Conservation (phyloP, 2,329 filamentous ascomycete genomes). For the Ophiocordyceps polyrhachis-furcata region DNA sequence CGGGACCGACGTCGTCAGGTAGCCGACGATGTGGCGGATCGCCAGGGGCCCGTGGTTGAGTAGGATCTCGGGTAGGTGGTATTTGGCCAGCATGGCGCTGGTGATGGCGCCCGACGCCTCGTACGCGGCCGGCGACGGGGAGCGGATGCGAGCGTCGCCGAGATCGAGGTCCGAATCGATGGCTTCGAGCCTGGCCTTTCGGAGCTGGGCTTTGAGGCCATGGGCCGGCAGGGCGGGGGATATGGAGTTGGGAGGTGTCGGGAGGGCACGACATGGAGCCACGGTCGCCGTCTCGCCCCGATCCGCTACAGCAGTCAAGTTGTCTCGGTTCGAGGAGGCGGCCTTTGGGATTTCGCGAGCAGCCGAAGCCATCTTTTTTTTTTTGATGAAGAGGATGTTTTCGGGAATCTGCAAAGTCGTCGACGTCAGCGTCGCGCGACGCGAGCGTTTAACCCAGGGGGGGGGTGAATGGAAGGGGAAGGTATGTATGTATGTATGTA, state of each 20-base stretch:
- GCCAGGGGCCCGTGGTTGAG: slow-evolving; percentile 78
- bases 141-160: slow-evolving; percentile 12
- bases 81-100: slow-evolving; percentile 65
- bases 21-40: slow-evolving; percentile 89
- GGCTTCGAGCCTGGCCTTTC: slow-evolving; percentile 38
- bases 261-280: slow-evolving; percentile 48
- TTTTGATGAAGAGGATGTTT: slow-evolving; percentile 6
- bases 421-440: not conserved
- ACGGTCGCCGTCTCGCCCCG: slow-evolving; percentile 40
- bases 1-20: slow-evolving; percentile 80
- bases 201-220: slow-evolving; percentile 51
- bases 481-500: too few species aligned
- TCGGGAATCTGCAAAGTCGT: not conserved
- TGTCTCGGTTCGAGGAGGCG: slow-evolving; percentile 39
- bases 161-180: slow-evolving; percentile 81
- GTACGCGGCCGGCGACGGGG: slow-evolving; percentile 28
- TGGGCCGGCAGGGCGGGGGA: slow-evolving; percentile 74
- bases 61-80: slow-evolving; percentile 80
- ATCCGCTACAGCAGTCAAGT: slow-evolving; percentile 55
- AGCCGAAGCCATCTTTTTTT: slow-evolving; percentile 35
- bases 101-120: slow-evolving; percentile 75
- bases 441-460: not conserved
- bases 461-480: not conserved
- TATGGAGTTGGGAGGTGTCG: slow-evolving; percentile 88
- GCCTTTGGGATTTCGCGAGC: slow-evolving; percentile 48